A percentile compares a stretch with the other conserved stretches of the same genome.
Evolutionary conservation across 768 basidiomycete species (phyloP).

Genomic region (Tulasnella sp.): DNA sequence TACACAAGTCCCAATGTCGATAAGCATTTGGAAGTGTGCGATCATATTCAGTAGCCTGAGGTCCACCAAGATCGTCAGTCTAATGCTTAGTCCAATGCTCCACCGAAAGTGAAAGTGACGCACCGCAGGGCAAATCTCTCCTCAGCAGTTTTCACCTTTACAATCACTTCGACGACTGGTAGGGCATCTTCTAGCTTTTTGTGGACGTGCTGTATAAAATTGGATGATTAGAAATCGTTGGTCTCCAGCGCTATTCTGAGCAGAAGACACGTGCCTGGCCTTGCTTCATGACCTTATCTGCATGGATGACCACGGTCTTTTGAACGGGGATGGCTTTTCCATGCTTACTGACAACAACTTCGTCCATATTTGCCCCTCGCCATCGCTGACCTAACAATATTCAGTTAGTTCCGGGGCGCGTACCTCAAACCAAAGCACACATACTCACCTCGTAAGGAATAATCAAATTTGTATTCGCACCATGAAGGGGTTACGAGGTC

Average conservation of each 20-base stretch:
- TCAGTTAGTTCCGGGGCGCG: not conserved
- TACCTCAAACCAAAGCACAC: not conserved
- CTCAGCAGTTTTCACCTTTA: slow-evolving; percentile 28
- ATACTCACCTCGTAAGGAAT: not conserved
- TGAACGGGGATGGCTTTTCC: slow-evolving; percentile 31
- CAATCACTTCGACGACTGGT: slow-evolving; percentile 30
- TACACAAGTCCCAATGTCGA: slow-evolving; percentile 30
- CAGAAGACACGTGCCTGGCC: slow-evolving; percentile 27
- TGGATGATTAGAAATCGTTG: not conserved
- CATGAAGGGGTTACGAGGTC: slow-evolving; percentile 34
- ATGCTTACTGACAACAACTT: slow-evolving; percentile 26
- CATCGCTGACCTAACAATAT: not conserved
- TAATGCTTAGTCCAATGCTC: not conserved
- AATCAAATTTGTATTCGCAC: slow-evolving; percentile 34
- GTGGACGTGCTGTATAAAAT: slow-evolving; percentile 29
- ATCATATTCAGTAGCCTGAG: slow-evolving; percentile 34
- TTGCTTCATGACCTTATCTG: slow-evolving; percentile 31
- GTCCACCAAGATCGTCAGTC: not conserved
- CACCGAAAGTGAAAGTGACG: slow-evolving; percentile 13
- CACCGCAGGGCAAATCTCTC: slow-evolving; percentile 33
- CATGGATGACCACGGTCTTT: slow-evolving; percentile 29
- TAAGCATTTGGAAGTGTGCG: slow-evolving; percentile 29
- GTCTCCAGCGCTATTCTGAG: not conserved
- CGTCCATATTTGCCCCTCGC: slow-evolving; percentile 27
- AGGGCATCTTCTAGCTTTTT: slow-evolving; percentile 33